phyloP scores from a whole-genome alignment of 176 grass and related monocot genomes.

The Hyparrhenia diplandra region DNA sequence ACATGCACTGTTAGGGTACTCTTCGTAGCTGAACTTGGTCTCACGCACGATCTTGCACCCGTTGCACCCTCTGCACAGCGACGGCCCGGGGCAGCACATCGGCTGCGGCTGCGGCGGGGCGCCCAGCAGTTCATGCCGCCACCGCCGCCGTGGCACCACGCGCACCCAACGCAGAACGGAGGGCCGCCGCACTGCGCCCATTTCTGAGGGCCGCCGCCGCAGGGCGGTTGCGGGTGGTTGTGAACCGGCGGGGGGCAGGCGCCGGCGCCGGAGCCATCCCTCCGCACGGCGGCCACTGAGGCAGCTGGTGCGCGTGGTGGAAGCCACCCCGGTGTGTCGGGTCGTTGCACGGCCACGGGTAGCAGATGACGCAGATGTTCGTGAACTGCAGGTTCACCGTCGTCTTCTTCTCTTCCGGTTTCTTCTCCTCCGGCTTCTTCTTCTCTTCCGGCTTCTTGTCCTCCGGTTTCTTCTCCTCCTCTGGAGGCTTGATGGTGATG shows the following conservation, averaged over 20 bases:
- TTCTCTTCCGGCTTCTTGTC: background rate
- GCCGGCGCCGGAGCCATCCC: background rate
- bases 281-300: constrained; percentile 2
- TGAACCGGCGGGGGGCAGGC: background rate
- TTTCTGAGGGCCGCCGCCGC: background rate
- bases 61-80: constrained; percentile 46
- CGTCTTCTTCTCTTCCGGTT: background rate
- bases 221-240: background rate
- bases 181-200: constrained; percentile 32
- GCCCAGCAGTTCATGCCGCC: background rate
- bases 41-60: constrained; percentile 38
- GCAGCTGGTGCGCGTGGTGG: background rate
- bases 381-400: constrained; percentile 38
- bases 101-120: background rate
- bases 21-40: constrained; percentile 50
- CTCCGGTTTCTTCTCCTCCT: background rate
- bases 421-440: background rate
- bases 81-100: constrained; percentile 32
- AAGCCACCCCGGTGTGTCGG: constrained; percentile 7
- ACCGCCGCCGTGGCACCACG: constrained; percentile 25
- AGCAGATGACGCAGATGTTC: constrained; percentile 31
- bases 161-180: constrained; percentile 33
- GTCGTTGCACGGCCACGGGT: constrained; percentile 57
- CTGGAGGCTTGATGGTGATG: background rate
- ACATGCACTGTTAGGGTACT: constrained; percentile 37